These are phyloP conservation scores for Selaginella moellendorffii DNA, from an alignment of 75 land plant genomes.

Conservation along the genomic window DNA sequence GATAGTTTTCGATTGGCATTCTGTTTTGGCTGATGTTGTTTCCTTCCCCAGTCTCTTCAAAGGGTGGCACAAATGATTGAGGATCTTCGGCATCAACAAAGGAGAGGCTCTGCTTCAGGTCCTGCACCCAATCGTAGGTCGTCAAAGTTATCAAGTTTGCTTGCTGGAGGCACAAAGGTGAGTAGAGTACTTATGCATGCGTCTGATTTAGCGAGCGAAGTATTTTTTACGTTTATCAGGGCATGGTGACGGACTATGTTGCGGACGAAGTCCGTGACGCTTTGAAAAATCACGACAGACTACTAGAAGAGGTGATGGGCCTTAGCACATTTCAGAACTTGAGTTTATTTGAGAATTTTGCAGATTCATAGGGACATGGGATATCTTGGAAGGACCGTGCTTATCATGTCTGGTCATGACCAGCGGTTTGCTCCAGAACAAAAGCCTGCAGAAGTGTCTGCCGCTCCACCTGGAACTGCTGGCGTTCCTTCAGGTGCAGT, in stretches of 20 bases:
- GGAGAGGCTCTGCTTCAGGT: not conserved
- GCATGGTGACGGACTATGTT: not conserved
- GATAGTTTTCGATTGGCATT: too few relatives aligned
- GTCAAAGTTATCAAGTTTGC: not conserved
- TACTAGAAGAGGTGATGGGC: not conserved
- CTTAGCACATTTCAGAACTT: not conserved
- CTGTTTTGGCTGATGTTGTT: too few relatives aligned
- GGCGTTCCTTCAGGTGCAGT: not conserved
- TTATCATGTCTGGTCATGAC: constrained; percentile 32
- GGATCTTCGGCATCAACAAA: not conserved
- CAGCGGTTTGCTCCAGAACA: not conserved
- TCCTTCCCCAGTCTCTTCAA: not conserved
- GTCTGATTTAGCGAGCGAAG: not conserved
- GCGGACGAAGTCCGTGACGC: not conserved
- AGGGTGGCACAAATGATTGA: not conserved
- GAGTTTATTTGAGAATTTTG: not conserved
- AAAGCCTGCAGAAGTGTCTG: not conserved
- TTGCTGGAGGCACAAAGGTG: not conserved
- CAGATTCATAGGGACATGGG: constrained; percentile 21
- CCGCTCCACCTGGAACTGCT: not conserved
- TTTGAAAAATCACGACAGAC: not conserved
- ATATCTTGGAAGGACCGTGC: constrained; percentile 18
- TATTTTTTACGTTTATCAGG: not conserved
- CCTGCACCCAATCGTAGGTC: not conserved
- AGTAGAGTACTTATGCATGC: not conserved